Evolutionary conservation across 202 grass and related monocot species (phyloP).

Genomic region (Schoenoplectus tabernaemontani): DNA sequence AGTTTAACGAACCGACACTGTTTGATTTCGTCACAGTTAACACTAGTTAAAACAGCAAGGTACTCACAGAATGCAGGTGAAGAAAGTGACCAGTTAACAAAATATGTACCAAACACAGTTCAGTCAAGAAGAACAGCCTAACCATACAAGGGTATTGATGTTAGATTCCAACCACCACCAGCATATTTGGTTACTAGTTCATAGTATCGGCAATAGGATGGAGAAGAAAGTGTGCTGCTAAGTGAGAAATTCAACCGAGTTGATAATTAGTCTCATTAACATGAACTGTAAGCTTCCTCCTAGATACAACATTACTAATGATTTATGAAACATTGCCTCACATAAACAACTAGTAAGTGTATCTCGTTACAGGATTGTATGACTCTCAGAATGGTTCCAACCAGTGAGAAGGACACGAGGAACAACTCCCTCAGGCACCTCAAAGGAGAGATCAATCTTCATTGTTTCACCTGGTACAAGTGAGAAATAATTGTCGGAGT

Average conservation of each 20-base stretch:
- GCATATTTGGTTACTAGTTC: background rate
- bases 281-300: background rate
- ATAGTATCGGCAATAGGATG: background rate
- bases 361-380: conserved; percentile 29
- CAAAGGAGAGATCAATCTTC: conserved; percentile 48
- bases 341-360: background rate
- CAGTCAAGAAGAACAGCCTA: background rate
- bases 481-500: conserved; percentile 83
- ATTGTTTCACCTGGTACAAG: conserved; percentile 65
- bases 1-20: background rate
- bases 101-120: background rate
- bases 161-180: background rate
- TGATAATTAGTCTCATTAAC: background rate
- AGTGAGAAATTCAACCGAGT: background rate
- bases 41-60: background rate
- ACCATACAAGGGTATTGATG: background rate
- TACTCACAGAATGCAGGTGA: background rate
- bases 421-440: conserved; percentile 45
- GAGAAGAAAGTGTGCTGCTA: background rate
- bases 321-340: background rate
- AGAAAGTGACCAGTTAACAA: background rate
- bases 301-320: background rate
- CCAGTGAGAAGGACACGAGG: conserved; percentile 58
- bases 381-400: conserved; percentile 61
- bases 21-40: background rate